Evolutionary conservation across 352 stramenopile species (phyloP), one percentile per base, ranked within the genome.

Genomic region (Phytophthora cryptogea): DNA sequence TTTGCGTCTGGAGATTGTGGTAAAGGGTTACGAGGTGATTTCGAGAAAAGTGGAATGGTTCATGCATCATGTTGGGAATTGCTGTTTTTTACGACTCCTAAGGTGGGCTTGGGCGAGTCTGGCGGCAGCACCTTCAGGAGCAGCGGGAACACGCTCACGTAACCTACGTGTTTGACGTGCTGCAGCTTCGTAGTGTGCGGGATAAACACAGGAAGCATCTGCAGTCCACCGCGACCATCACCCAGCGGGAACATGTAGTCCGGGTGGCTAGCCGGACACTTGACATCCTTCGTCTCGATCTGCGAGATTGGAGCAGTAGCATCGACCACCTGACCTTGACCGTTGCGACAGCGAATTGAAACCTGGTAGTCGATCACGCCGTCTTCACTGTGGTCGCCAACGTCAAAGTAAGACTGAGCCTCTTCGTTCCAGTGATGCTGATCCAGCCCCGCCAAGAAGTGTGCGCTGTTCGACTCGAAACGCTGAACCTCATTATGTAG

Each of bases 121-220:
- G 78, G 37, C 0, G 2, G 20, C 20, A 23, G n/a, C n/a, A n/a
- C n/a, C n/a, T n/a, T n/a, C n/a, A n/a, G n/a, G n/a, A n/a, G n/a
- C n/a, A n/a, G n/a, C n/a, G n/a, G n/a, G n/a, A n/a, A 95, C 10
- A 97, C 64, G 32, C 76, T 90, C 26, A 97, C 82, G 59, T 97
- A 97, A 35, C 92, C 90, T 27, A 95, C 59, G 54, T 95, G 90
- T 41, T 78, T 65, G 3, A 95, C 81, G 20, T 92, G 81, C 65
- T 94, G 86, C 30, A 80, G 59, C 65, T 65, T 77, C 13, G 76
- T 83, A 36, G 70, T 86, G 23, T 67, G 61, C 0, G 83, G 74
- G 5, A 91, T 64, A 42, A 91, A 92, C 27, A 91, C 72, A 37
- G 86, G 70, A 47, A 94, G 74, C 66, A 76, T 76, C 50, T 92